These are phyloP conservation scores for Wallemia mellicola DNA, from an alignment of 1,284 basidiomycete genomes.

Conservation along the genomic window DNA sequence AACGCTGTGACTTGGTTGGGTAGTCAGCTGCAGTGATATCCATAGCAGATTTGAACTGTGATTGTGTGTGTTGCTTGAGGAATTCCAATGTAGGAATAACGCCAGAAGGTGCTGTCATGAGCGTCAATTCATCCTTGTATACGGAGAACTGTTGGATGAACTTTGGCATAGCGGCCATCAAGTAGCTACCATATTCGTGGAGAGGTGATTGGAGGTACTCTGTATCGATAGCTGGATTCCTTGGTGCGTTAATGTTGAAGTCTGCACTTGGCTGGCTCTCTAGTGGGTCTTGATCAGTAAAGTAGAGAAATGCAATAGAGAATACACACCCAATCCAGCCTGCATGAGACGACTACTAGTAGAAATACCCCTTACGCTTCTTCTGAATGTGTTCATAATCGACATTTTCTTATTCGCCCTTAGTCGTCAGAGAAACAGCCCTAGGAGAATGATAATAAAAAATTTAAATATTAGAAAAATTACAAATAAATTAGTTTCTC, in stretches of 20 bases:
- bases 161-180: constrained; percentile 69
- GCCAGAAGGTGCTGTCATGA: constrained; percentile 57
- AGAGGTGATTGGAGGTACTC: constrained; percentile 1
- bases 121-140: constrained; percentile 79
- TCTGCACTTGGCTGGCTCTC: background rate
- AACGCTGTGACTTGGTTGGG: constrained; percentile 71
- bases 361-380: too few relatives aligned
- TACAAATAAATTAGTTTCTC: background rate
- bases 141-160: constrained; percentile 94
- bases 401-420: too few relatives aligned
- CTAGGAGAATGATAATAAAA: background rate
- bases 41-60: constrained; percentile 74
- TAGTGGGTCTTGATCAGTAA: background rate
- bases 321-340: too few relatives aligned
- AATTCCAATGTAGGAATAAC: constrained; percentile 69
- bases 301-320: too few relatives aligned
- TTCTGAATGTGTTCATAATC: too few relatives aligned
- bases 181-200: constrained; percentile 20
- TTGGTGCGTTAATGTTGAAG: background rate
- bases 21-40: constrained; percentile 91
- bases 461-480: background rate
- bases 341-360: too few relatives aligned
- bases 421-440: too few relatives aligned
- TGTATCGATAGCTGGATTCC: background rate
- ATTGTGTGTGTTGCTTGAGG: constrained; percentile 83